A percentile compares a stretch with the other conserved stretches of the same genome.
phyloP scores from a whole-genome alignment of 163 green algal genomes.

The Chlamydomonas reinhardtii region DNA sequence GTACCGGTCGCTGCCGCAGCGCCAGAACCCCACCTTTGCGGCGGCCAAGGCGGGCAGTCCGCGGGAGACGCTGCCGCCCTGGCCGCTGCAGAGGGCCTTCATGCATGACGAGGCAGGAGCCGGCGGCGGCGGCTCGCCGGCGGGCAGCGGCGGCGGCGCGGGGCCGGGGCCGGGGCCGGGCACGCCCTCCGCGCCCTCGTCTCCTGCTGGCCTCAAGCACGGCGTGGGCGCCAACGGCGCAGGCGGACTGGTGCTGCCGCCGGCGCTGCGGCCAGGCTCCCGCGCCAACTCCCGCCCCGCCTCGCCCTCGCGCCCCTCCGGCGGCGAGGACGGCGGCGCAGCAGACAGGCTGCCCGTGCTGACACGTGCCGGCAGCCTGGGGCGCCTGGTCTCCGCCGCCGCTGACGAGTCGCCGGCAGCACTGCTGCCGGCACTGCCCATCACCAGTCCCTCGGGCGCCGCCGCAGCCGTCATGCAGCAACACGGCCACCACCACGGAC shows the following conservation, averaged over 20 bases:
- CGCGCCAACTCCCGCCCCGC: no score
- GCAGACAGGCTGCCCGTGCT: background rate
- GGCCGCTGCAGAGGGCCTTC: conserved; percentile 41
- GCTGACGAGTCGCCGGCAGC: no score
- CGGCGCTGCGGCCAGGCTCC: no score
- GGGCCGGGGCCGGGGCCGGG: background rate
- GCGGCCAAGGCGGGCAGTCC: conserved; percentile 41
- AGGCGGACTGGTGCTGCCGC: background rate
- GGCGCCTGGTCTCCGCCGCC: no score
- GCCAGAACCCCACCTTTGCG: background rate
- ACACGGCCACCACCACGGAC: no score
- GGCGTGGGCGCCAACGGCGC: no score
- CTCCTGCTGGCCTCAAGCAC: background rate
- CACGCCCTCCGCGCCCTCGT: background rate
- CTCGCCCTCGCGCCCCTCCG: background rate
- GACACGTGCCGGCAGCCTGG: no score
- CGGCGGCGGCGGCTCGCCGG: background rate
- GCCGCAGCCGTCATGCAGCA: no score
- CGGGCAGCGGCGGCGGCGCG: background rate
- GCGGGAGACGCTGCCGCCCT: conserved; percentile 35
- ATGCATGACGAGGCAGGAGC: background rate
- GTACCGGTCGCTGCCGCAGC: conserved; percentile 18
- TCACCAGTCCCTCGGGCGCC: no score
- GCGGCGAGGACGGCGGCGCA: background rate
- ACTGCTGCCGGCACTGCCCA: no score